Conservation (phyloP, 768 basidiomycete species). For the Trametes villosa region DNA sequence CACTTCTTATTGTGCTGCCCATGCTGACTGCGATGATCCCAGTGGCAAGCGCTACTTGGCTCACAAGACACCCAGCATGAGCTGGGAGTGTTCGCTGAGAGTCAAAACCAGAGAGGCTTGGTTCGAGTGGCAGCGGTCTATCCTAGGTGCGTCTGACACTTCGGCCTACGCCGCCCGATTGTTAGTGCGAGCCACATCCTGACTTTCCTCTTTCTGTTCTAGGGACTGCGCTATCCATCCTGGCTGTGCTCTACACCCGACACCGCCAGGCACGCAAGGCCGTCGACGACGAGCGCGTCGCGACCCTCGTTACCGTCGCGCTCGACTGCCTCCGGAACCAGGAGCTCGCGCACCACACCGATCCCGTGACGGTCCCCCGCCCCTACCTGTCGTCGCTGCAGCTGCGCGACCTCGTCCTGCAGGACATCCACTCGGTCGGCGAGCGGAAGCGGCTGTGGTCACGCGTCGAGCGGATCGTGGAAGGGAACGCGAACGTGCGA, state of each 20-base stretch:
- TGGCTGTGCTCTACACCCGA: conserved; percentile 34
- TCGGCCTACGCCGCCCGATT: conserved; percentile 7
- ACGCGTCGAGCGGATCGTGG: conserved; percentile 82
- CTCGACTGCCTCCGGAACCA: conserved; percentile 82
- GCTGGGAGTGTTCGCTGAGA: conserved; percentile 65
- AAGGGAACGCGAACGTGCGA: conserved; percentile 89
- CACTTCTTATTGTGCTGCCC: neutral
- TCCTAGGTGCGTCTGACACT: conserved; percentile 55
- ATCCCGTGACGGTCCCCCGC: conserved; percentile 73
- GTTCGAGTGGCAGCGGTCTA: conserved; percentile 66
- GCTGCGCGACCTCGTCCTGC: conserved; percentile 84
- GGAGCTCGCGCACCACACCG: conserved; percentile 80
- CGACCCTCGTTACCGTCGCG: conserved; percentile 76
- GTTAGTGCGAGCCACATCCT: neutral
- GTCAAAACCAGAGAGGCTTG: conserved; percentile 71
- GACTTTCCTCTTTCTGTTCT: conserved; percentile 3
- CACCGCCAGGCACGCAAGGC: conserved; percentile 53
- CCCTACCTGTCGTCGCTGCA: conserved; percentile 86
- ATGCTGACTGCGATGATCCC: neutral
- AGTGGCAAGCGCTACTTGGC: conserved; percentile 80
- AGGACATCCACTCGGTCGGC: conserved; percentile 76
- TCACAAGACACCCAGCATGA: conserved; percentile 69
- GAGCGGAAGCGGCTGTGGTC: conserved; percentile 75
- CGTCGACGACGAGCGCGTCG: conserved; percentile 66
- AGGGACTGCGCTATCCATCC: conserved; percentile 28